These are phyloP conservation scores for Teratosphaeria gauchensis DNA, from an alignment of 2,329 filamentous ascomycete species.

Conservation along the genomic window DNA sequence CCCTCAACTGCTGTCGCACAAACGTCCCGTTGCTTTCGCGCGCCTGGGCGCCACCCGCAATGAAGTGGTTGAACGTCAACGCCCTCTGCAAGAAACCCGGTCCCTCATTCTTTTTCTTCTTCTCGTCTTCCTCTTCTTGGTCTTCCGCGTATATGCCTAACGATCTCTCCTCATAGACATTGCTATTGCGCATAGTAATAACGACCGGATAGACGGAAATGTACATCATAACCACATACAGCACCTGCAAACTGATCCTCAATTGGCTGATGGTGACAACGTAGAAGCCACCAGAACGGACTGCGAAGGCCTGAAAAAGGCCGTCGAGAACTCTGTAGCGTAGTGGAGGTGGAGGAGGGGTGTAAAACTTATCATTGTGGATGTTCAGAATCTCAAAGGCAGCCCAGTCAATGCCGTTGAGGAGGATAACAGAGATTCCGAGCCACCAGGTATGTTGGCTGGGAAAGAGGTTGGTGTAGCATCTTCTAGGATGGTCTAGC, in stretches of 20 bases:
- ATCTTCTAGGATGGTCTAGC: conserved; percentile 53
- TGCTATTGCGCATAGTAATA: conserved; percentile 51
- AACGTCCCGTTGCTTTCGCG: conserved; percentile 26
- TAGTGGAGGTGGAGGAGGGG: conserved; percentile 29
- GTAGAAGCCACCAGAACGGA: conserved; percentile 42
- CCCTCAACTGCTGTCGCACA: conserved; percentile 34
- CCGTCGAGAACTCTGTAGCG: conserved; percentile 45
- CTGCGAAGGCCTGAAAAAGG: conserved; percentile 48
- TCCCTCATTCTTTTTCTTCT: not conserved
- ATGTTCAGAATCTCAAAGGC: conserved; percentile 47
- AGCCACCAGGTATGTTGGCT: conserved; percentile 51
- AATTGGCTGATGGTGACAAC: conserved; percentile 38
- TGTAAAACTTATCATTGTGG: conserved; percentile 40
- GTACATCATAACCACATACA: conserved; percentile 58
- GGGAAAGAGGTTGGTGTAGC: conserved; percentile 55
- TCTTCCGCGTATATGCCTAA: conserved; percentile 48
- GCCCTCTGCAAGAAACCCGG: conserved; percentile 5
- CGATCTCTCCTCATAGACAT: conserved; percentile 53
- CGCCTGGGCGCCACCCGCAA: conserved; percentile 2
- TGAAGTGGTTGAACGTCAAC: conserved; percentile 7
- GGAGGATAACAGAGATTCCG: conserved; percentile 38
- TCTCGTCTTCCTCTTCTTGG: conserved; percentile 6
- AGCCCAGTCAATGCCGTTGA: conserved; percentile 47
- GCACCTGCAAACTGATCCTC: conserved; percentile 47
- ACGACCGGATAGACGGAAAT: conserved; percentile 53